Base-by-base conservation (phyloP, 2,329 filamentous ascomycete species). In the Xylariaceae sp. region DNA sequence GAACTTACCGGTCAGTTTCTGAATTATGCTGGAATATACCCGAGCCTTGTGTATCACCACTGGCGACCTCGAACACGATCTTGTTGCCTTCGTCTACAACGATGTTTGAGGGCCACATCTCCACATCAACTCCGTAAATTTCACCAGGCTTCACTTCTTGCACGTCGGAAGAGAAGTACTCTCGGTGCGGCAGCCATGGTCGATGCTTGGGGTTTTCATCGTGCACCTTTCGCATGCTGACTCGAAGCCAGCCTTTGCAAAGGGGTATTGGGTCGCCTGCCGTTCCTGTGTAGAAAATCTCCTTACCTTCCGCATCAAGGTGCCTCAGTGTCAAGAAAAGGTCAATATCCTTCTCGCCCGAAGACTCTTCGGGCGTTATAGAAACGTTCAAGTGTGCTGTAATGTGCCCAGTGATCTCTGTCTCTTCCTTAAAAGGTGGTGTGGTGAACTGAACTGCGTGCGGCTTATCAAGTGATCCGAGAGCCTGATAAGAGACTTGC, bases 371-470 rank as follows among this genome's bases (percentile, higher is more conserved):
- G 59, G 85, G 71, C 0, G 80, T 84, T 3, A 87, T 71, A 0
- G 85, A 88, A 0, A 88, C 81, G 55, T 84, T 83, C 3, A 91
- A 73, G 58, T 84, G 85, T 0, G 84, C 85, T 0, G 82, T 75
- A 23, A 88, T 73, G 63, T 89, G 84, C 0, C 87, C 87, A 0
- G 87, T 90, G 48, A 91, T 82, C 64, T 90, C 87, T 0, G 81
- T 87, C 62, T 89, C 84, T 6, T 73, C 55, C n/a, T 79, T 75
- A 52, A 89, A 88, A 0, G 82, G 72, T 0, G 74, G 51, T 0
- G 81, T 86, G 1, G 72, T 75, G 66, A 89, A 89, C 35, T 81
- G 79, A 0, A 89, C 59, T 0, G 78, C 53, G 44, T 85, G 73
- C 0, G 78, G 78, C 8, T 79, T 74, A 0, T 84, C 73, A 0